These are phyloP conservation scores for Puccinia coronata DNA, from an alignment of 1,284 basidiomycete species.

Conservation along the genomic window DNA sequence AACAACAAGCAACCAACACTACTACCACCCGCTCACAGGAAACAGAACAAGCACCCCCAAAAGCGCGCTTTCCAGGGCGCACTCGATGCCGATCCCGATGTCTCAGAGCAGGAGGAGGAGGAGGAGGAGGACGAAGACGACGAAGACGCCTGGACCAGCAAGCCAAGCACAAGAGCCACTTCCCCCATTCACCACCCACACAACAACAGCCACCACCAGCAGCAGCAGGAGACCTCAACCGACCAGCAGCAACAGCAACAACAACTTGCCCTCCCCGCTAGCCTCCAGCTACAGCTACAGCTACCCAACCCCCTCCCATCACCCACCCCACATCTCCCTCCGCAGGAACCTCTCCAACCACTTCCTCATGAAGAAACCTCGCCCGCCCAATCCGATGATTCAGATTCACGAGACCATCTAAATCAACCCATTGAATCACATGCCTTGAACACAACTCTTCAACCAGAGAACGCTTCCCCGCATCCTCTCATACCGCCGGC, in stretches of 20 bases:
- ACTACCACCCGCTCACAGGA: too few relatives aligned
- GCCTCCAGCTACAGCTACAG: constrained; percentile 6
- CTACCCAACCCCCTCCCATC: constrained; percentile 39
- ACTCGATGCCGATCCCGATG: too few relatives aligned
- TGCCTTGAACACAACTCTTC: too few relatives aligned
- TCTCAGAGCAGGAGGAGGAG: too few relatives aligned
- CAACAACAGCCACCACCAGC: neutral
- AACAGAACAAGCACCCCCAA: too few relatives aligned
- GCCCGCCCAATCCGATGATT: too few relatives aligned
- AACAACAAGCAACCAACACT: too few relatives aligned
- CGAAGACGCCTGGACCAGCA: constrained; percentile 53
- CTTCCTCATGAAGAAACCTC: too few relatives aligned
- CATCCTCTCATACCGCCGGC: too few relatives aligned
- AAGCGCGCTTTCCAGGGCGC: too few relatives aligned
- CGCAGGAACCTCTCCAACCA: too few relatives aligned
- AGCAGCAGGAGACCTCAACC: neutral
- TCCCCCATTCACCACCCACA: constrained; percentile 12
- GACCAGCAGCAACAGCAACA: constrained; percentile 16
- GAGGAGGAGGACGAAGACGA: constrained; percentile 54
- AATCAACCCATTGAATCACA: neutral
- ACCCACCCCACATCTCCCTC: neutral
- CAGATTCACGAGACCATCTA: neutral
- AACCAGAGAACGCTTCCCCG: too few relatives aligned
- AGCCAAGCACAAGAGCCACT: neutral
- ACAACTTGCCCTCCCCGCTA: neutral